These are phyloP conservation scores for Kwoniella botswanensis DNA, from an alignment of 768 basidiomycete genomes.

Conservation along the genomic window DNA sequence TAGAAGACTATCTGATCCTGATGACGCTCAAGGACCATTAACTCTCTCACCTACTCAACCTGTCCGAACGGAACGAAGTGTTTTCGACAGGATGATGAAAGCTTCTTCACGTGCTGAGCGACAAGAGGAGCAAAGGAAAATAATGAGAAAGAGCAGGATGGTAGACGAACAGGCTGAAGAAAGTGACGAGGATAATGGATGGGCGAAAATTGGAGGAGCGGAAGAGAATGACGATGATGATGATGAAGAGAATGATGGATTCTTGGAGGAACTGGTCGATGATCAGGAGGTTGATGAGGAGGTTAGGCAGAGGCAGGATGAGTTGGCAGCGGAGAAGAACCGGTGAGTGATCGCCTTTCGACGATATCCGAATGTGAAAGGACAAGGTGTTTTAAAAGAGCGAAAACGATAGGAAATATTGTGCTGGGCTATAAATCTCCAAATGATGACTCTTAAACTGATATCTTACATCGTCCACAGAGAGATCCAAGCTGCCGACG, in stretches of 20 bases:
- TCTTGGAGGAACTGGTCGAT: slow-evolving; percentile 44
- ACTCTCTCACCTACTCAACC: slow-evolving; percentile 20
- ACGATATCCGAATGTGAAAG: too few species aligned
- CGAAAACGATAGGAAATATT: too few species aligned
- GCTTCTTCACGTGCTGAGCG: slow-evolving; percentile 13
- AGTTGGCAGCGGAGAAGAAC: slow-evolving; percentile 41
- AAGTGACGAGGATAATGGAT: slow-evolving; percentile 53
- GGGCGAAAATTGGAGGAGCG: slow-evolving; percentile 27
- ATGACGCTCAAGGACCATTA: neutral
- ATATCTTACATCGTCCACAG: slow-evolving; percentile 19
- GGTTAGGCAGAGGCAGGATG: slow-evolving; percentile 38
- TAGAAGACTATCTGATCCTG: slow-evolving; percentile 8
- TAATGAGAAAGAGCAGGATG: slow-evolving; percentile 25
- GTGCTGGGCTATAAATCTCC: too few species aligned
- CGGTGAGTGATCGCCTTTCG: slow-evolving; percentile 27
- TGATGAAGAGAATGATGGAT: slow-evolving; percentile 42
- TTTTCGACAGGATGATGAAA: slow-evolving; percentile 35
- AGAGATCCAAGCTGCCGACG: slow-evolving; percentile 46
- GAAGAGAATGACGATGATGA: slow-evolving; percentile 49
- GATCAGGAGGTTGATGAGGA: slow-evolving; percentile 44
- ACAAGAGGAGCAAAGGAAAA: slow-evolving; percentile 7
- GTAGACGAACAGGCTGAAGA: slow-evolving; percentile 54
- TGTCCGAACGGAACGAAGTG: slow-evolving; percentile 12
- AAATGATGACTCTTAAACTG: neutral
- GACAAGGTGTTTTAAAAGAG: too few species aligned